These are phyloP conservation scores for Asterochloris sp. DNA, from an alignment of 139 green algal genomes.

Conservation along the genomic window DNA sequence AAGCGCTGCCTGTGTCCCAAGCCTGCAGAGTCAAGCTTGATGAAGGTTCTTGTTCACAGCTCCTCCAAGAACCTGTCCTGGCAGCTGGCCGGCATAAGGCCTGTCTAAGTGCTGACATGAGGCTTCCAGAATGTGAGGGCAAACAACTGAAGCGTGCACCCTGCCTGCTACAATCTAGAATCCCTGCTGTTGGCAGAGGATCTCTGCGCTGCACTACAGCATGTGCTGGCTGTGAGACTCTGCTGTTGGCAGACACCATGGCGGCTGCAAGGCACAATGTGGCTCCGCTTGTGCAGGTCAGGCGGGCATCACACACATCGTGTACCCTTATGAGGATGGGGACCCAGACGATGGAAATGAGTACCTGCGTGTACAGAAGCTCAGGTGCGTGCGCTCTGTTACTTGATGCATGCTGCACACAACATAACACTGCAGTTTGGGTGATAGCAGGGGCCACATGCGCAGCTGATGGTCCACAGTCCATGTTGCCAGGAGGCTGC, in stretches of 20 bases:
- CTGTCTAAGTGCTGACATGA: background rate
- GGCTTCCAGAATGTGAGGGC: background rate
- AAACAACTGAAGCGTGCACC: background rate
- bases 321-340: conserved; percentile 63
- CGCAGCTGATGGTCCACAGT: no score
- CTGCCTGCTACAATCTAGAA: background rate
- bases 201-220: background rate
- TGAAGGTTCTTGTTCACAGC: background rate
- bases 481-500: background rate
- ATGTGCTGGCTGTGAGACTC: background rate
- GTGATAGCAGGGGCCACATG: no score
- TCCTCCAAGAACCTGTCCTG: background rate
- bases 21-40: background rate
- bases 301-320: conserved; percentile 60
- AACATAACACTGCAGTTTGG: no score
- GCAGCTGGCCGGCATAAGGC: background rate
- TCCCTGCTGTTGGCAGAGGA: background rate
- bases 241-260: conserved; percentile 1
- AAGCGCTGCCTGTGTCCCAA: no score
- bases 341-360: conserved; percentile 72
- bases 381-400: conserved; percentile 26
- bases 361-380: conserved; percentile 63
- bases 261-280: background rate
- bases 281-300: conserved; percentile 34
- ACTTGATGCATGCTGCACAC: background rate